These are phyloP conservation scores for Zea luxurians DNA, from an alignment of 176 grass and related monocot genomes.

Conservation along the genomic window DNA sequence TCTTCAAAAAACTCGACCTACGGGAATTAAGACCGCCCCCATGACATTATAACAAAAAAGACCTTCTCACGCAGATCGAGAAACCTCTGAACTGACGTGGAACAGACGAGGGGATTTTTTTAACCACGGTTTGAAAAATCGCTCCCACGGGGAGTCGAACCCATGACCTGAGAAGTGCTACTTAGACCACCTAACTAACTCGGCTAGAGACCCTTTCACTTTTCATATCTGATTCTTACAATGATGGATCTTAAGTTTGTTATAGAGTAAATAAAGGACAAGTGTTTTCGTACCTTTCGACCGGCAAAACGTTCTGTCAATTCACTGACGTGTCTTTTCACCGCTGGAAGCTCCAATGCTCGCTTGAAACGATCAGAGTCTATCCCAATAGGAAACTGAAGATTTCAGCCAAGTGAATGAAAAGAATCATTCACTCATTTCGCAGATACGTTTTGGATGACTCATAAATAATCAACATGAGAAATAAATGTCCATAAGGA, in stretches of 20 bases:
- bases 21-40: no score
- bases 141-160: no score
- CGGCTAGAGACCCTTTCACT: no score
- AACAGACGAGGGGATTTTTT: no score
- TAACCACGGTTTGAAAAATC: no score
- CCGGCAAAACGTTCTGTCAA: constrained; percentile 63
- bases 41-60: no score
- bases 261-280: neutral
- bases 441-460: constrained; percentile 14
- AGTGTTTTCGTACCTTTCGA: constrained; percentile 67
- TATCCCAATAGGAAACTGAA: constrained; percentile 99
- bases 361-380: constrained; percentile 97
- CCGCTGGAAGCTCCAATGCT: constrained; percentile 74
- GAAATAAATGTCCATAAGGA: neutral
- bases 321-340: constrained; percentile 83
- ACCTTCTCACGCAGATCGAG: no score
- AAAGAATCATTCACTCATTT: constrained; percentile 45
- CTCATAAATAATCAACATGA: neutral
- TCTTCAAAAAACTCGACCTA: no score
- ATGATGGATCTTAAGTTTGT: constrained; percentile 12
- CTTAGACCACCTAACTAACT: no score
- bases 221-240: neutral
- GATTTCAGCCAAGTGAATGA: constrained; percentile 58
- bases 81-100: no score
- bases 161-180: no score